phyloP scores from a whole-genome alignment of 352 stramenopile species.

The Plasmopara muralis region DNA sequence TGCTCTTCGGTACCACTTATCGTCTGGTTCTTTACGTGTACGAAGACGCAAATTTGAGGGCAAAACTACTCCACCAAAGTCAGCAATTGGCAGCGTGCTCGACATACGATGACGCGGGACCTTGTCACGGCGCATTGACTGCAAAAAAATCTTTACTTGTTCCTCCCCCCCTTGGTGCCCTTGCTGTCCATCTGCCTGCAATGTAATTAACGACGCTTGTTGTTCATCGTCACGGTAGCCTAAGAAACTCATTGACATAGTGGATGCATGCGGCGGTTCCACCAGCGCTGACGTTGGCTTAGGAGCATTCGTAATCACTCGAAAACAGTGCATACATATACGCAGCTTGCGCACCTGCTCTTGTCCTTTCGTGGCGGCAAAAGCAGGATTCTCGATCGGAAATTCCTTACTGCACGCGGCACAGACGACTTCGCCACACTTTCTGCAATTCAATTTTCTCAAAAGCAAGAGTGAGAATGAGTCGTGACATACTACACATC shows the following conservation, averaged over 20 bases:
- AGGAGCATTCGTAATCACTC: slow-evolving; percentile 60
- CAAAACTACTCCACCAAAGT: slow-evolving; percentile 12
- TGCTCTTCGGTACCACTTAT: slow-evolving; percentile 23
- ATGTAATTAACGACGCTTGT: slow-evolving; percentile 46
- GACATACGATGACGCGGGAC: slow-evolving; percentile 22
- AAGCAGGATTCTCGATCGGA: slow-evolving; percentile 49
- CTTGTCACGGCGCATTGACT: slow-evolving; percentile 55
- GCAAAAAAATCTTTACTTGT: slow-evolving; percentile 59
- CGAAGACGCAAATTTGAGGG: slow-evolving; percentile 18
- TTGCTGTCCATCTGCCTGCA: slow-evolving; percentile 18
- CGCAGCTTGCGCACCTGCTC: slow-evolving; percentile 65
- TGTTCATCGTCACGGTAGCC: slow-evolving; percentile 61
- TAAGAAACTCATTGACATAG: slow-evolving; percentile 50
- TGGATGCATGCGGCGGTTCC: slow-evolving; percentile 47
- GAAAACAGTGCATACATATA: slow-evolving; percentile 84
- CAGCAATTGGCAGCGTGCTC: slow-evolving; percentile 24
- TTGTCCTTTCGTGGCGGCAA: slow-evolving; percentile 27
- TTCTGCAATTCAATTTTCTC: slow-evolving; percentile 81
- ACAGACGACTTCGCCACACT: slow-evolving; percentile 84
- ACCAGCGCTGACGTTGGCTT: slow-evolving; percentile 43
- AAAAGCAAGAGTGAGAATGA: slow-evolving; percentile 78
- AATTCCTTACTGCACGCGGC: slow-evolving; percentile 83
- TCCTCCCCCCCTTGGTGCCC: slow-evolving; percentile 14
- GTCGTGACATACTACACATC: slow-evolving; percentile 72
- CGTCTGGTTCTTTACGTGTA: slow-evolving; percentile 13